Evolutionary conservation across 176 grass and related monocot species (phyloP).

Genomic region (Musa itinerans): DNA sequence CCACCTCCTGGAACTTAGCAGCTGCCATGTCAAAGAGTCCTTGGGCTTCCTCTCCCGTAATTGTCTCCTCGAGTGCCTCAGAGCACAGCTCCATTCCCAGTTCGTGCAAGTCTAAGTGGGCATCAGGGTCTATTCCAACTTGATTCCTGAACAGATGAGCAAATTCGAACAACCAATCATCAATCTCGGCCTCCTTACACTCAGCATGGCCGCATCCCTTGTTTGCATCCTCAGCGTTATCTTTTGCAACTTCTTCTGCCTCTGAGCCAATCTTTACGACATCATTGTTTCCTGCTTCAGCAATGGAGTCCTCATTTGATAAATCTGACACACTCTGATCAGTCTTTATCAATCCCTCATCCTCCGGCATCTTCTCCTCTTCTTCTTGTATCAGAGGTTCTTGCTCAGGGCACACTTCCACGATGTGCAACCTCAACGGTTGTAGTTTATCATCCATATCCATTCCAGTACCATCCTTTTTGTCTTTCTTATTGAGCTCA

Average conservation of each 20-base stretch:
- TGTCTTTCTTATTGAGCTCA: slow-evolving; percentile 10
- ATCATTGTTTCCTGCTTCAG: slow-evolving; percentile 20
- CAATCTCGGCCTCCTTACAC: slow-evolving; percentile 95
- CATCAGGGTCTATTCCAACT: slow-evolving; percentile 90
- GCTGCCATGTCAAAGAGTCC: slow-evolving; percentile 78
- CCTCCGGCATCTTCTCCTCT: slow-evolving; percentile 45
- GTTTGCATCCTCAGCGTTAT: slow-evolving; percentile 13
- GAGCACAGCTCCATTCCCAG: slow-evolving; percentile 93
- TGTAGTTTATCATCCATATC: slow-evolving; percentile 40
- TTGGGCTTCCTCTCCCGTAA: slow-evolving; percentile 83
- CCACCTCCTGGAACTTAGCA: slow-evolving; percentile 91
- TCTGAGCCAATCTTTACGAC: slow-evolving; percentile 30
- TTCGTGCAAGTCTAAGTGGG: slow-evolving; percentile 88
- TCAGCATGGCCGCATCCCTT: slow-evolving; percentile 78
- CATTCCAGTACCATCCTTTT: slow-evolving; percentile 21
- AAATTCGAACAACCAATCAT: slow-evolving; percentile 94
- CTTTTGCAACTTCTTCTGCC: slow-evolving; percentile 18
- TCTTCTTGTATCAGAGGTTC: slow-evolving; percentile 49
- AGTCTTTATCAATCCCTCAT: slow-evolving; percentile 39
- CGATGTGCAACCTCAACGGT: slow-evolving; percentile 59
- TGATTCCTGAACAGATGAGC: slow-evolving; percentile 94
- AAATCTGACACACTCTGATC: slow-evolving; percentile 30
- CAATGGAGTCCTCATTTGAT: slow-evolving; percentile 4
- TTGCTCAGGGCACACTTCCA: slow-evolving; percentile 77
- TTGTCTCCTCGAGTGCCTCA: slow-evolving; percentile 74